Conservation (phyloP, 2,329 filamentous ascomycete species). For the Colletotrichum plurivorum region DNA sequence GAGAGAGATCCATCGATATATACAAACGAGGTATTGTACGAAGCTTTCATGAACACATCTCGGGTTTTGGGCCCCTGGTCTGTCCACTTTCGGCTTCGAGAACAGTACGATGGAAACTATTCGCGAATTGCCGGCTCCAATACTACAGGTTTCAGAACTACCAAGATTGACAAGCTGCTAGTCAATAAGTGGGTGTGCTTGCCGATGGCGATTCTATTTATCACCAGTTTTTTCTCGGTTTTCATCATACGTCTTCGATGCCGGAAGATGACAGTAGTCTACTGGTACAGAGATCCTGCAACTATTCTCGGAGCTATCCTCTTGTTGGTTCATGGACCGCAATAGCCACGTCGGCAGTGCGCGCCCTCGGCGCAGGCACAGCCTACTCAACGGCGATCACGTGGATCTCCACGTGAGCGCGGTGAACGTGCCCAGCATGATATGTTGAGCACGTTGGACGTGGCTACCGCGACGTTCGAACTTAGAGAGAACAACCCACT, state of each 20-base stretch:
- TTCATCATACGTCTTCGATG: neutral
- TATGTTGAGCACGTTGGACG: no score
- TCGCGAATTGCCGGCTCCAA: no score
- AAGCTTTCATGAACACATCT: neutral
- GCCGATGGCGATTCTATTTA: neutral
- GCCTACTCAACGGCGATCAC: no score
- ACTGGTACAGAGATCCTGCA: slow-evolving; percentile 11
- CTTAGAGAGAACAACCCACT: no score
- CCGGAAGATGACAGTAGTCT: neutral
- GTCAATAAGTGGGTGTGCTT: slow-evolving; percentile 9
- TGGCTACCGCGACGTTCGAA: no score
- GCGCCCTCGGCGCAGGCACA: no score
- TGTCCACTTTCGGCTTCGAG: neutral
- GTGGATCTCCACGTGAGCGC: no score
- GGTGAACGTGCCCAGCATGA: no score
- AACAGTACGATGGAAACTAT: neutral
- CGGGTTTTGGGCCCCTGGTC: neutral
- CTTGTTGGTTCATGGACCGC: no score
- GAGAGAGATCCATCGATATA: neutral
- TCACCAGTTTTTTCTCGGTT: neutral
- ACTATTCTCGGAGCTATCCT: slow-evolving; percentile 13
- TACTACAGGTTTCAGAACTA: neutral
- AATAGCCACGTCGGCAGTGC: no score
- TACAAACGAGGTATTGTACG: neutral
- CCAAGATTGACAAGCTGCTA: neutral